A percentile compares a stretch with the other conserved stretches of the same genome.
phyloP scores from a whole-genome alignment of 1,139 yeast species.

The Candida freyschussii region DNA sequence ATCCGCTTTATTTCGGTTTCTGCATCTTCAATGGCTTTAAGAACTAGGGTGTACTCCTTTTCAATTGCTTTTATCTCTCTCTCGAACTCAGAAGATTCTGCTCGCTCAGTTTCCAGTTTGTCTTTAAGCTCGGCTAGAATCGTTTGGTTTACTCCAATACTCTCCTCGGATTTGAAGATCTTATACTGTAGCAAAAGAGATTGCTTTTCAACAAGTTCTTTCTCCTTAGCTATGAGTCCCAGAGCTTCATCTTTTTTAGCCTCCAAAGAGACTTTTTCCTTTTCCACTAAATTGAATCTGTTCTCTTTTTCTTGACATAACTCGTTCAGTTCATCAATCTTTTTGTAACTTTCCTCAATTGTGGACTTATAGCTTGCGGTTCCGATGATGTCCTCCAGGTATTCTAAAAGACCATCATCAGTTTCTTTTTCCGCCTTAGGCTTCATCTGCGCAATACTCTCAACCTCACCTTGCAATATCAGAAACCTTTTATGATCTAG shows the following conservation, averaged over 20 bases:
- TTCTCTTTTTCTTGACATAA: conserved; percentile 76
- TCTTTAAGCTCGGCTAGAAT: conserved; percentile 37
- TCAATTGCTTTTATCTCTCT: conserved; percentile 39
- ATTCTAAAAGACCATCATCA: conserved; percentile 92
- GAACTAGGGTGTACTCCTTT: conserved; percentile 33
- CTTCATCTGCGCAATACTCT: conserved; percentile 97
- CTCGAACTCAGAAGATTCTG: conserved; percentile 40
- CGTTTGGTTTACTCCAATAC: conserved; percentile 36
- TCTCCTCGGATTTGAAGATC: conserved; percentile 37
- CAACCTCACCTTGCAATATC: conserved; percentile 97
- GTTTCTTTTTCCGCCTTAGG: conserved; percentile 90
- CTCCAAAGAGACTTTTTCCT: conserved; percentile 69
- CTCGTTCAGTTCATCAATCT: conserved; percentile 70
- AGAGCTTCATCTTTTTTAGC: conserved; percentile 67
- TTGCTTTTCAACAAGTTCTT: conserved; percentile 48
- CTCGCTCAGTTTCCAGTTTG: conserved; percentile 43
- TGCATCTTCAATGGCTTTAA: conserved; percentile 30
- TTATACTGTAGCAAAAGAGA: conserved; percentile 56
- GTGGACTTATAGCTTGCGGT: conserved; percentile 76
- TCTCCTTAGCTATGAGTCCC: conserved; percentile 60
- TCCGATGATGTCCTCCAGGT: conserved; percentile 94
- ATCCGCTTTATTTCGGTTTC: conserved; percentile 33
- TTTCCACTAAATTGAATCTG: conserved; percentile 73
- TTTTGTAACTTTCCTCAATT: conserved; percentile 59
- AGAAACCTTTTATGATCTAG: conserved; percentile 91